Conservation (phyloP, 495 filamentous ascomycete species). For the Melanomma pulvis-pyrius region DNA sequence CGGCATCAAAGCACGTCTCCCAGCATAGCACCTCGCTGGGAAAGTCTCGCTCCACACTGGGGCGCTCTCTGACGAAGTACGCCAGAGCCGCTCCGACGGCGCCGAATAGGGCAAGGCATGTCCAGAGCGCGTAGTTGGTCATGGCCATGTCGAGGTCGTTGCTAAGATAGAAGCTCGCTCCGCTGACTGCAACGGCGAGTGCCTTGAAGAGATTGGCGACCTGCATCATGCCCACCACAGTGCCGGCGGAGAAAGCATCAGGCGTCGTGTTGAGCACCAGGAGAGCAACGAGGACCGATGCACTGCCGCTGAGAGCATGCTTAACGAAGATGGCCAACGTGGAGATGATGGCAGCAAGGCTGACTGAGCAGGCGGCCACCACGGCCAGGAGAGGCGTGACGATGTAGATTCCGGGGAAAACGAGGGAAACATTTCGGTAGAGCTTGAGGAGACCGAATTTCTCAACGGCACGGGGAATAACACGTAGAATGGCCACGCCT, state of each 20-base stretch:
- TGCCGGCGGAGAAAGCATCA: conserved; percentile 50
- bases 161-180: conserved; percentile 49
- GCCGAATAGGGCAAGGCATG: conserved; percentile 44
- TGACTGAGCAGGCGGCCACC: conserved; percentile 37
- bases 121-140: conserved; percentile 50
- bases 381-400: conserved; percentile 45
- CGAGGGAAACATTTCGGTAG: conserved; percentile 46
- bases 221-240: conserved; percentile 53
- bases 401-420: conserved; percentile 50
- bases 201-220: conserved; percentile 48
- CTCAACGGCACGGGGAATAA: conserved; percentile 42
- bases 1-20: conserved; percentile 52
- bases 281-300: conserved; percentile 48
- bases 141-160: conserved; percentile 45
- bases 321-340: conserved; percentile 48
- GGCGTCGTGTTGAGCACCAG: conserved; percentile 52
- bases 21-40: conserved; percentile 47
- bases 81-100: conserved; percentile 47
- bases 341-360: conserved; percentile 42
- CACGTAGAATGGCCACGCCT: conserved; percentile 42
- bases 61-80: conserved; percentile 49
- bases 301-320: conserved; percentile 45
- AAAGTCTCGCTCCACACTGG: conserved; percentile 48
- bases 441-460: conserved; percentile 47
- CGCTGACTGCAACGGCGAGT: conserved; percentile 51